These are phyloP conservation scores for Aspergillus fijiensis DNA, from an alignment of 2,329 filamentous ascomycete genomes.

Conservation along the genomic window DNA sequence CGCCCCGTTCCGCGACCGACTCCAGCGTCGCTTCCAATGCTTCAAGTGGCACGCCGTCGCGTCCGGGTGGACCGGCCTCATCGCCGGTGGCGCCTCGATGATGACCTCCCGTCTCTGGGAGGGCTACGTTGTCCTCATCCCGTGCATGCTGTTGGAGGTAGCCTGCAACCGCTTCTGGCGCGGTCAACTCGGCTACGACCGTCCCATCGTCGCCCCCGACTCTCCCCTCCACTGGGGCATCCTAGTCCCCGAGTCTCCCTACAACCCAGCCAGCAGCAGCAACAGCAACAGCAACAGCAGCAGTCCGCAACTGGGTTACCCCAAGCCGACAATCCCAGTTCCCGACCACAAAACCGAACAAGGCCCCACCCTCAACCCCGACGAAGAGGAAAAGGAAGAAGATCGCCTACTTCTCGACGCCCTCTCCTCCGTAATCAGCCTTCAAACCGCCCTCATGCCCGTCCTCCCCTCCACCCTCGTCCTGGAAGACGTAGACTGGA, in stretches of 20 bases:
- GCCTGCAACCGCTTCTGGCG: slow-evolving; percentile 54
- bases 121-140: slow-evolving; percentile 53
- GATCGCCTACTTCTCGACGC: slow-evolving; percentile 9
- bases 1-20: slow-evolving; percentile 23
- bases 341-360: not conserved
- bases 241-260: not conserved
- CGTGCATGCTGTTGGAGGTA: slow-evolving; percentile 49
- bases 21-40: slow-evolving; percentile 41
- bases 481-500: slow-evolving; percentile 10
- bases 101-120: slow-evolving; percentile 53
- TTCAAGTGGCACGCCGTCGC: slow-evolving; percentile 48
- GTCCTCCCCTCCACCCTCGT: not conserved
- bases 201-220: slow-evolving; percentile 27
- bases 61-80: slow-evolving; percentile 48
- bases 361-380: not conserved
- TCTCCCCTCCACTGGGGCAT: not conserved
- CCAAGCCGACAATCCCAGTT: not conserved
- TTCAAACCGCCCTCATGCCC: slow-evolving; percentile 8
- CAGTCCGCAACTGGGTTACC: not conserved
- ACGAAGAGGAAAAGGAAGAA: slow-evolving; percentile 11
- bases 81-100: slow-evolving; percentile 52
- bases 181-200: slow-evolving; percentile 48
- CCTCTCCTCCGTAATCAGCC: slow-evolving; percentile 9
- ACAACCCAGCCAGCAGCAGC: not conserved
- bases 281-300: not conserved